A percentile compares a stretch with the other conserved stretches of the same genome.
Evolutionary conservation across 768 basidiomycete genomes (phyloP).

Genomic region (Kondoa subrosea): DNA sequence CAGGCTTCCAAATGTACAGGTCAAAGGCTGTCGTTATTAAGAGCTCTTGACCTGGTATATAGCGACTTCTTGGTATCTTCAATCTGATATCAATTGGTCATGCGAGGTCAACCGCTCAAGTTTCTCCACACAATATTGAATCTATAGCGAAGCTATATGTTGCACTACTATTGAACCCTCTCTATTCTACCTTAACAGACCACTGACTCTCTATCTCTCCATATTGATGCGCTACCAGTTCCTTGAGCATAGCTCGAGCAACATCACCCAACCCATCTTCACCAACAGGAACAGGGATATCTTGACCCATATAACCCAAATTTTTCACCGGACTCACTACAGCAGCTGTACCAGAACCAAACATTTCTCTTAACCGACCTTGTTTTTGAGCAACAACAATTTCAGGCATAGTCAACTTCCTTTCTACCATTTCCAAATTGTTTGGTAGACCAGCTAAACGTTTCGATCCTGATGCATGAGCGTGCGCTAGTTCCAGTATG

Average conservation of each 20-base stretch:
- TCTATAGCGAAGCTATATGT: background rate
- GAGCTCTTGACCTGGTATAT: no score
- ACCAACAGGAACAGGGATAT: constrained; percentile 44
- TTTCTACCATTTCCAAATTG: constrained; percentile 42
- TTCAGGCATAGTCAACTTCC: constrained; percentile 44
- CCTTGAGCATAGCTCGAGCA: constrained; percentile 51
- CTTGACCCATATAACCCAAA: constrained; percentile 42
- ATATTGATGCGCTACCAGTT: constrained; percentile 51
- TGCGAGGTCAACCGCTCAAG: no score
- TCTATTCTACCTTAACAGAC: constrained; percentile 16
- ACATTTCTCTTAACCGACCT: constrained; percentile 61
- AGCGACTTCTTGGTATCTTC: no score
- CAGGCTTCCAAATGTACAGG: no score
- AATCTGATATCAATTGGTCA: no score
- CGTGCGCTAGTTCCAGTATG: constrained; percentile 51
- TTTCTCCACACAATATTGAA: no score
- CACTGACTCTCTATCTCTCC: constrained; percentile 24
- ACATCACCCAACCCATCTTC: constrained; percentile 41
- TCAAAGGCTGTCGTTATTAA: no score
- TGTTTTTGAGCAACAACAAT: constrained; percentile 38
- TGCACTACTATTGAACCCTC: background rate
- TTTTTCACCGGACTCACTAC: constrained; percentile 54
- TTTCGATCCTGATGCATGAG: constrained; percentile 39
- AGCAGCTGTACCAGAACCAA: constrained; percentile 64
- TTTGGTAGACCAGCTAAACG: constrained; percentile 37